A percentile compares a stretch with the other conserved stretches of the same genome.
These are phyloP conservation scores for Linum trigynum DNA, from an alignment of 345 rosid species.

Conservation along the genomic window DNA sequence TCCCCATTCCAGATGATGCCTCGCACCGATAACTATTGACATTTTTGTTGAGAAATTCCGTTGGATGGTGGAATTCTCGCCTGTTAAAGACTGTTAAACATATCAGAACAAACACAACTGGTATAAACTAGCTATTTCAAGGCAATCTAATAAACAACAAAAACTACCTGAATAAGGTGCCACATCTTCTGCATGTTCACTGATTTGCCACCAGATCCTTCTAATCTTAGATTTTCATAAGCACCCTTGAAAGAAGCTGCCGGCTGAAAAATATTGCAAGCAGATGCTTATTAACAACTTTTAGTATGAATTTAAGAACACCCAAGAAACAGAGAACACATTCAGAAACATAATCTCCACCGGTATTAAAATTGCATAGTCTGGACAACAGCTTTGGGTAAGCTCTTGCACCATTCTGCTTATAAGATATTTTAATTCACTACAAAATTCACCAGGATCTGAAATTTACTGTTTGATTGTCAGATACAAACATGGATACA, in stretches of 20 bases:
- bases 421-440: no score
- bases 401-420: no score
- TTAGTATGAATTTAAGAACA: neutral
- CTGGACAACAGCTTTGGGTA: no score
- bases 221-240: conserved; percentile 63
- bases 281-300: neutral
- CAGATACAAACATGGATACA: no score
- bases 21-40: conserved; percentile 80
- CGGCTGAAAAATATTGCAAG: conserved; percentile 35
- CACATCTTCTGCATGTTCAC: conserved; percentile 92
- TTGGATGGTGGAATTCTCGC: conserved; percentile 53
- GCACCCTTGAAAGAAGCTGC: conserved; percentile 76
- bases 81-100: conserved; percentile 57
- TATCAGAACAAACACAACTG: conserved; percentile 12
- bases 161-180: conserved; percentile 82
- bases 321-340: neutral
- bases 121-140: neutral
- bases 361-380: no score
- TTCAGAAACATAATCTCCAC: no score
- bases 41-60: conserved; percentile 62
- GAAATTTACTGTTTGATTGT: no score
- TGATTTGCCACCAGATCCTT: conserved; percentile 75
- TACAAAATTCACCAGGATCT: no score
- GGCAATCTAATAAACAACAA: neutral
- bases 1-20: conserved; percentile 81